Conservation (phyloP, 352 stramenopile species). For the Phytophthora sp. region DNA sequence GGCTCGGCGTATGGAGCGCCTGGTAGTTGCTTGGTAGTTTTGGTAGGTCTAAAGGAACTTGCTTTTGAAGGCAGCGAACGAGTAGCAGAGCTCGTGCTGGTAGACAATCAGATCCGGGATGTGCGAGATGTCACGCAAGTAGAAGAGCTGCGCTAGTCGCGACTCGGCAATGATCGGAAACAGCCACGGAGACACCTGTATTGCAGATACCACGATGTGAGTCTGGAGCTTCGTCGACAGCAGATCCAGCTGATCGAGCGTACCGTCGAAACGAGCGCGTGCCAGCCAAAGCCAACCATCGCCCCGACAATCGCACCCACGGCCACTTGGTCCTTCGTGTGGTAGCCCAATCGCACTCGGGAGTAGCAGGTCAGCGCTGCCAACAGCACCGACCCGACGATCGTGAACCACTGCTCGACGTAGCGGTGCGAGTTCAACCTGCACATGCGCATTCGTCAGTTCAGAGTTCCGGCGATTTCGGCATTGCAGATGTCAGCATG, state of each 20-base stretch:
- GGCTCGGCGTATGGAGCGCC: not conserved
- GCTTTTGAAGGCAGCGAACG: conserved; percentile 7
- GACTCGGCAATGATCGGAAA: conserved; percentile 60
- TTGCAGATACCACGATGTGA: conserved; percentile 1
- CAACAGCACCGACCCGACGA: conserved; percentile 51
- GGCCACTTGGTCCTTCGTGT: conserved; percentile 71
- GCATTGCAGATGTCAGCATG: not conserved
- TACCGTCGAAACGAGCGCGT: conserved; percentile 24
- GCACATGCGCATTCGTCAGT: not conserved
- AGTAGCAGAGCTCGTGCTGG: conserved; percentile 66
- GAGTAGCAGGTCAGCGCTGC: conserved; percentile 66
- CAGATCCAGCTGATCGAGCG: conserved; percentile 1
- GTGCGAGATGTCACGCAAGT: conserved; percentile 73
- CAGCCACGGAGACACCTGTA: conserved; percentile 48
- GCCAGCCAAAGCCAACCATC: conserved; percentile 22
- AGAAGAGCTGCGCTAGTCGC: conserved; percentile 57
- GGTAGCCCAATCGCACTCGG: conserved; percentile 74
- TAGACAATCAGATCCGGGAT: conserved; percentile 83
- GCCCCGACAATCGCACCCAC: conserved; percentile 57
- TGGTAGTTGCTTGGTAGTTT: not conserved
- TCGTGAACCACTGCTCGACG: conserved; percentile 67
- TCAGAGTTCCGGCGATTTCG: conserved; percentile 10
- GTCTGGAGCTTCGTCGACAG: not conserved
- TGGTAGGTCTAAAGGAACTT: conserved; percentile 10
- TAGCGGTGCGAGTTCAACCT: conserved; percentile 57